Base-by-base conservation (phyloP, 1,139 yeast genomes). In the Saccharomyces hybrid region DNA sequence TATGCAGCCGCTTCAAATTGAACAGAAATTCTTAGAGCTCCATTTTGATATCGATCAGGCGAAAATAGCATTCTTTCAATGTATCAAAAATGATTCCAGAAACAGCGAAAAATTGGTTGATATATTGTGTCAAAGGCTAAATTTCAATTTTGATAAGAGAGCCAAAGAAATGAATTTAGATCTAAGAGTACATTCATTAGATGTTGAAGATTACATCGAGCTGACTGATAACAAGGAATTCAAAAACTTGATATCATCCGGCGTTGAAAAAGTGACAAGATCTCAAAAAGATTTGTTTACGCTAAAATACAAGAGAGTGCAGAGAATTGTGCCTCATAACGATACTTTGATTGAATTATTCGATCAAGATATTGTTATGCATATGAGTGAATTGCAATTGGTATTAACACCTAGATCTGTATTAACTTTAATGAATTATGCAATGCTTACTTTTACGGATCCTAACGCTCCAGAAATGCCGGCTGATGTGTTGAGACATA, bases 361-460 rank as follows among this genome's bases (percentile, higher is more conserved):
- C 66, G 97, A 91, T 63, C 97, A 89, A 68, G 82, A 81, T 59
- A 80, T 91, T 6, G 77, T 80, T n/a, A 73, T 93, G 52, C 79
- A 83, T 53, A 77, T 95, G 68, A 91, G 97, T 0, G 89, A 96
- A 8, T 79, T 95, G 55, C 83, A 84, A 59, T 78, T 88, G 52
- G 86, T 88, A 2, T 73, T 91, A 9, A 82, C 95, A 0, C 82
- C 97, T 52, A 86, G 82, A 63, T 86, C 96, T 1, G 73, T 88
- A 27, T 76, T 93, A 60, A 86, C 96, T 3, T 73, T 93, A 14
- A 73, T 93, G 60, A 95, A 90, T 69, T 95, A 86, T 67, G 75
- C 86, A 2, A 76, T 91, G 65, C 88, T 91, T 50, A 93, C 98
- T 0, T 93, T 93, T 67, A 86, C 97, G 0, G 87, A 84, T 69